These are phyloP conservation scores for Posidonia oceanica DNA, from an alignment of 116 monocot genomes.

Conservation along the genomic window DNA sequence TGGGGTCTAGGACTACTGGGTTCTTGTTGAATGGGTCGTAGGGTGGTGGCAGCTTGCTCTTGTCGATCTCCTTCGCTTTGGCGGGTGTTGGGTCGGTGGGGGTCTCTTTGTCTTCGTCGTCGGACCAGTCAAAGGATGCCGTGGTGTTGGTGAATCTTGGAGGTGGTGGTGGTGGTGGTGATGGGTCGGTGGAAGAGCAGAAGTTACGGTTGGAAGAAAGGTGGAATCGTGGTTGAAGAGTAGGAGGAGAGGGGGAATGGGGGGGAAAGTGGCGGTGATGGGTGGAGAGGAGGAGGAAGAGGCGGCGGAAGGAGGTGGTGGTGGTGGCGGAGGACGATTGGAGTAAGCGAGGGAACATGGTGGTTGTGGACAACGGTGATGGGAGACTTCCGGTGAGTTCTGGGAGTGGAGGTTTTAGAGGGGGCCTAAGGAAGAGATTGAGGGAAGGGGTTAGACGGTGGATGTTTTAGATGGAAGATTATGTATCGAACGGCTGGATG, in stretches of 20 bases:
- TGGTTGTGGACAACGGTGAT: background rate
- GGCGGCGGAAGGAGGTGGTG: background rate
- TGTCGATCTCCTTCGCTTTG: constrained; percentile 8
- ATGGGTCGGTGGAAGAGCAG: background rate
- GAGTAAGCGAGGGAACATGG: background rate
- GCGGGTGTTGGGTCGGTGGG: background rate
- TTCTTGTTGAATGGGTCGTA: constrained; percentile 97
- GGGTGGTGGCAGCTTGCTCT: constrained; percentile 54
- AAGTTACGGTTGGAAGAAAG: background rate
- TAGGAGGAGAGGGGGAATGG: background rate
- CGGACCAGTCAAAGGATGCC: constrained; percentile 74
- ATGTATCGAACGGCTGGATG: too few relatives aligned
- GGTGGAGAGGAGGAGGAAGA: background rate
- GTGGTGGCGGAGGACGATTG: background rate
- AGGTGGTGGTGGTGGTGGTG: background rate
- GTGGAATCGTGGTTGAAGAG: background rate
- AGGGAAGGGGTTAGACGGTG: too few relatives aligned
- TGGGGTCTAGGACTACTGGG: constrained; percentile 33
- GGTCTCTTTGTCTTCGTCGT: constrained; percentile 23
- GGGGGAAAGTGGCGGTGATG: background rate
- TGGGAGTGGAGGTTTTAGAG: too few relatives aligned
- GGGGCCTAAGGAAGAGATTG: too few relatives aligned
- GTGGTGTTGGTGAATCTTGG: constrained; percentile 24
- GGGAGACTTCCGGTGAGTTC: background rate
- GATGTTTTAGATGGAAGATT: too few relatives aligned